A percentile compares a stretch with the other conserved stretches of the same genome.
Conservation (phyloP, 768 basidiomycete genomes). For the Panaeolus cyanescens region DNA sequence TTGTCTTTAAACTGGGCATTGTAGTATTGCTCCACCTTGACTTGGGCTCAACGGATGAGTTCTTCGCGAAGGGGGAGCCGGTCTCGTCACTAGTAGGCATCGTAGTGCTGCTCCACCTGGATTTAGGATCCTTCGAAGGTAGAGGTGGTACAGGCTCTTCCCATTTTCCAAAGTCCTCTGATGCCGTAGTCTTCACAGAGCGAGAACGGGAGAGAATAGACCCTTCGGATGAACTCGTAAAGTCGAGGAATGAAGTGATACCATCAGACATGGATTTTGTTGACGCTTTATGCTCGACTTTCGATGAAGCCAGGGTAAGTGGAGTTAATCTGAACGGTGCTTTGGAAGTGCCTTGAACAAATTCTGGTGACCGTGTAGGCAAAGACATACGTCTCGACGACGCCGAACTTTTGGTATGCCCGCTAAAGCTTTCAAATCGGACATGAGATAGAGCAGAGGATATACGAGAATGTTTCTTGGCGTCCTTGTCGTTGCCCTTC, state of each 20-base stretch:
- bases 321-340: conserved; percentile 22
- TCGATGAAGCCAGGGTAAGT: conserved; percentile 9
- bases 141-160: neutral
- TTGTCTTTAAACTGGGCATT: conserved; percentile 27
- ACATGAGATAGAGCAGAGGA: neutral
- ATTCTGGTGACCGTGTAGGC: conserved; percentile 12
- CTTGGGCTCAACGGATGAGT: conserved; percentile 15
- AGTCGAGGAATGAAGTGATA: conserved; percentile 24
- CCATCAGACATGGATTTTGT: conserved; percentile 16
- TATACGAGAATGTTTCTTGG: neutral
- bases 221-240: conserved; percentile 21
- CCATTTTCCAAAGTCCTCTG: conserved; percentile 4
- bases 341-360: conserved; percentile 18
- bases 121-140: neutral
- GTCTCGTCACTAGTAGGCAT: conserved; percentile 8
- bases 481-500: neutral
- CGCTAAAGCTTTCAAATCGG: neutral
- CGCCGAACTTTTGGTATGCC: neutral
- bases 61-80: conserved; percentile 1
- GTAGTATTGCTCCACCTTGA: conserved; percentile 48
- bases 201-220: conserved; percentile 18
- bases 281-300: conserved; percentile 6
- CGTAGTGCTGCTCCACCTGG: neutral
- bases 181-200: conserved; percentile 13
- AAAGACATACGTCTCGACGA: neutral